These are phyloP conservation scores for Cryptococcus wingfieldii DNA, from an alignment of 1,284 basidiomycete species.

Conservation along the genomic window DNA sequence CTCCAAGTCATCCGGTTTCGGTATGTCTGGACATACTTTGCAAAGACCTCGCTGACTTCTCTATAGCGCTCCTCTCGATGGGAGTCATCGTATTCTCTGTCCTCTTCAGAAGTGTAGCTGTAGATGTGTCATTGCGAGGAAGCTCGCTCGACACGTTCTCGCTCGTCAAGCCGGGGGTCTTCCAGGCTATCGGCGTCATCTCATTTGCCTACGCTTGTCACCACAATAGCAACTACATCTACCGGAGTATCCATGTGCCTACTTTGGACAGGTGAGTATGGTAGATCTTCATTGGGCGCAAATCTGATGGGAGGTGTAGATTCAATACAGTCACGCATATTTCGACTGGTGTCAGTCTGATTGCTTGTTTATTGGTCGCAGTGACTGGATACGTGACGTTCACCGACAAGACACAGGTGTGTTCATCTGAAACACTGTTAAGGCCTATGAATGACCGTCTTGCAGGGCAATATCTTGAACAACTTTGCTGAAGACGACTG, in stretches of 20 bases:
- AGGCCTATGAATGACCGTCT: background rate
- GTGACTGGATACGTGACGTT: slow-evolving; percentile 91
- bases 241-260: slow-evolving; percentile 85
- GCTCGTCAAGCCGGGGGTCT: slow-evolving; percentile 69
- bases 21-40: slow-evolving; percentile 26
- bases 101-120: slow-evolving; percentile 76
- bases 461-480: slow-evolving; percentile 82
- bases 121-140: slow-evolving; percentile 73
- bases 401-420: slow-evolving; percentile 77
- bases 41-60: background rate
- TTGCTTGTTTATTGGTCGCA: slow-evolving; percentile 77
- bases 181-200: slow-evolving; percentile 91
- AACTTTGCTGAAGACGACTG: slow-evolving; percentile 77
- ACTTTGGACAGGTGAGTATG: slow-evolving; percentile 63
- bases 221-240: slow-evolving; percentile 90
- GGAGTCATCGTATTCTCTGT: slow-evolving; percentile 86
- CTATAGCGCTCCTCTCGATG: slow-evolving; percentile 77
- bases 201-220: slow-evolving; percentile 64
- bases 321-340: slow-evolving; percentile 92
- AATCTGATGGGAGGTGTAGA: slow-evolving; percentile 48
- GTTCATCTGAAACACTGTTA: background rate
- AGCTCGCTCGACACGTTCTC: slow-evolving; percentile 59
- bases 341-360: slow-evolving; percentile 73
- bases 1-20: slow-evolving; percentile 80
- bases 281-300: background rate